These are phyloP conservation scores for Gossypium arboreum DNA, from an alignment of 345 rosid genomes.

Conservation along the genomic window DNA sequence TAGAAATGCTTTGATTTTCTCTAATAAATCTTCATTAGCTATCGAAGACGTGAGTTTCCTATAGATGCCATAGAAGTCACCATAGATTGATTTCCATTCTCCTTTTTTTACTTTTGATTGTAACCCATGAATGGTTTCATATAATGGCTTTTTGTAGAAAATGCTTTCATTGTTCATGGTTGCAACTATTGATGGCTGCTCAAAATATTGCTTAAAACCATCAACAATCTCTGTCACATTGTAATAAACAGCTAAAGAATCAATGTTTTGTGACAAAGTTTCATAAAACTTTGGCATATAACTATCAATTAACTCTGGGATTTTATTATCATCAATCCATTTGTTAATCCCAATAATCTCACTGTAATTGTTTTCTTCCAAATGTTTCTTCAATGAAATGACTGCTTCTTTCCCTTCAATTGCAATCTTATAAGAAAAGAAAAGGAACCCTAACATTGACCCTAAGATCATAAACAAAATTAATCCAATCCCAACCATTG, in stretches of 20 bases:
- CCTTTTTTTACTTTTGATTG: background rate
- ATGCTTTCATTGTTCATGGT: background rate
- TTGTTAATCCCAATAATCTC: slow-evolving; percentile 6
- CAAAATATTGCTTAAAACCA: slow-evolving; percentile 10
- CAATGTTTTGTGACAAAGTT: slow-evolving; percentile 6
- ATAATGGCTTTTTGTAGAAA: background rate
- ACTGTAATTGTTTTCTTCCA: slow-evolving; percentile 11
- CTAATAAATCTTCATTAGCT: slow-evolving; percentile 2
- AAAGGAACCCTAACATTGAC: slow-evolving; percentile 4
- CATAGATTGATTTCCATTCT: slow-evolving; percentile 12
- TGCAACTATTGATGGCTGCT: background rate
- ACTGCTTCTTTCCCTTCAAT: slow-evolving; percentile 16
- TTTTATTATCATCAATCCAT: slow-evolving; percentile 16
- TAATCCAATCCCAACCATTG: slow-evolving; percentile 12
- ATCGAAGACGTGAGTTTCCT: slow-evolving; percentile 1
- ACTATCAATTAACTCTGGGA: slow-evolving; percentile 10
- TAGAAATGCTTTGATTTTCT: background rate
- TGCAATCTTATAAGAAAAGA: slow-evolving; percentile 16
- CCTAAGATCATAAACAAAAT: slow-evolving; percentile 15
- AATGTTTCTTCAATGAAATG: slow-evolving; percentile 10
- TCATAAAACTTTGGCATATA: slow-evolving; percentile 8
- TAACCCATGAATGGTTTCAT: background rate
- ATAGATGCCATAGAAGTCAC: background rate
- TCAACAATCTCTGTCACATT: slow-evolving; percentile 13
- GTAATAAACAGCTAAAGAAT: slow-evolving; percentile 4